Evolutionary conservation across 495 filamentous ascomycete species (phyloP), one percentile per base, ranked within the genome.

Genomic region (Aspergillus asperescens): DNA sequence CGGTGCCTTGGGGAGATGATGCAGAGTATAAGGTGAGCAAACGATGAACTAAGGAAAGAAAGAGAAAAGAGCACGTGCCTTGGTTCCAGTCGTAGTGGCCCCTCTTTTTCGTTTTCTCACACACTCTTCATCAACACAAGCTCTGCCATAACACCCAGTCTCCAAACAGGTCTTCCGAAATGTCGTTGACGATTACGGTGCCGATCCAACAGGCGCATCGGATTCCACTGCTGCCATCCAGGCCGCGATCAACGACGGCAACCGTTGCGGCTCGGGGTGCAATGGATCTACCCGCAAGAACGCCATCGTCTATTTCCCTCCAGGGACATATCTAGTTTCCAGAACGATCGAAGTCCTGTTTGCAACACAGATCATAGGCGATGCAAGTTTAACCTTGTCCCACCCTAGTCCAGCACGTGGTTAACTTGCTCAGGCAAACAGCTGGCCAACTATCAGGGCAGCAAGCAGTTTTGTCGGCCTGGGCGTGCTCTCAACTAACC

Each of bases 351-450:
- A 67, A 28, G 59, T 67, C 42, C 69, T 63, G 34, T 84, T 81
- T 65, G 42, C 78, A 39, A 86, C 83, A 4, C 74, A 81, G 55
- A 62, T 87, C 20, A 70, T 83, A 47, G 82, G 82, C 27, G 79
- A 86, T 58, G 75, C 82, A 12, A 76, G 44, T 47, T 23, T 29
- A n/a, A 19, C 25, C 42, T 3, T 5, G 3, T 13, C 15, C 24
- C 25, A 29, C 7, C 9, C 9, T 31, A 5, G 1, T 23, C 42
- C 24, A 6, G n/a, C 25, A 31, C 9, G n/a, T 19, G 15, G 29
- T 13, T 47, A 47, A 47, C 20, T 13, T 19, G 4, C 10, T 8
- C 20, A 47, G 28, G 44, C 44, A n/a, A 47, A 75, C 49, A 62
- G 74, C 56, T 61, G 43, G 34, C 52, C 52, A 0, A 54, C 42